Evolutionary conservation across 345 rosid genomes (phyloP), one percentile per base, ranked within the genome.

Genomic region (Gossypium rotundifolium): DNA sequence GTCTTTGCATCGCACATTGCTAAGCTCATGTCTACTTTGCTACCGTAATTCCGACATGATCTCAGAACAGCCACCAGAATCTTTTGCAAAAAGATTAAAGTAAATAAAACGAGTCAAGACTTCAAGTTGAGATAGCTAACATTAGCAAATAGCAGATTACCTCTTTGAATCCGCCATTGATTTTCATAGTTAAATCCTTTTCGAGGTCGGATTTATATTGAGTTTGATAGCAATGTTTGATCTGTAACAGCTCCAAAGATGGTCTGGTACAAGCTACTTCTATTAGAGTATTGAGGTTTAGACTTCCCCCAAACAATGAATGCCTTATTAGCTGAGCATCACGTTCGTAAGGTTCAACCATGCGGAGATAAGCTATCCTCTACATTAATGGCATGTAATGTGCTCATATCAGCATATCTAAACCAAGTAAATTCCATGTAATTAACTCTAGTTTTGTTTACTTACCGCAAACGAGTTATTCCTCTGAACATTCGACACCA

Each of bases 1-100:
- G 82, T 75, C 73, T 80, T 80, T 11, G 80, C 80, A 64, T 80
- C 80, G 44, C 83, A 80, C 70, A 76, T 67, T 42, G 83, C 80
- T 72, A 80, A 23, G 77, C 83, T 73, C 51, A 54, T 70, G 74
- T 80, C 80, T 0, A 72, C 80, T 55, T 61, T 76, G 59, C 70
- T 29, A 16, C 29, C 27, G n/a, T 75, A 60, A 65, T 64, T 33
- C 60, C 63, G 78, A 46, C 77, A 66, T 11, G 83, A 76, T 60
- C 65, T 76, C 67, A 70, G 70, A 23, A 80, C 51, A 33, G 83
- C 80, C 38, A 77, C 38, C 44, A 76, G 66, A 61, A 80, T 61
- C 83, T 80, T 33, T 52, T 22, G 42, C 17, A 64, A 13, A 20
- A 57, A 2, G 13, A 51, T 33, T 33, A 33, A 5, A 33, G 5